These are phyloP conservation scores for Nannochloropsis salina DNA, from an alignment of 108 stramenopile species.

Conservation along the genomic window DNA sequence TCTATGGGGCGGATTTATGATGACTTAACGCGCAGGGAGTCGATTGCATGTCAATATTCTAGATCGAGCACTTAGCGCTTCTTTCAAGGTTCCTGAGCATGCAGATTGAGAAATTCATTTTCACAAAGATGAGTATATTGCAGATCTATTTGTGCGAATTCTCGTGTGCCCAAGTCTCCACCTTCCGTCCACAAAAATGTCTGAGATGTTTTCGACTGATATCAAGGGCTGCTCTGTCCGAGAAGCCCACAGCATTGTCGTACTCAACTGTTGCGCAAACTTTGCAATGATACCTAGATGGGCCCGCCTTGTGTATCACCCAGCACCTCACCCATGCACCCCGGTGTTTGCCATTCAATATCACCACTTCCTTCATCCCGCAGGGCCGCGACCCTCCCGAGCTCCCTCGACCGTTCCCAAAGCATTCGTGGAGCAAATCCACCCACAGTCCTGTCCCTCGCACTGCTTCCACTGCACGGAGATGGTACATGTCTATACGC, in stretches of 20 bases:
- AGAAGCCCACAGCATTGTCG: neutral
- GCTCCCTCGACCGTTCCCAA: neutral
- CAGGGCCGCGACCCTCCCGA: neutral
- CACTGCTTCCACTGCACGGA: conserved; percentile 9
- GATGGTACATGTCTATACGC: conserved; percentile 7
- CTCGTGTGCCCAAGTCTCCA: neutral
- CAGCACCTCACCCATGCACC: neutral
- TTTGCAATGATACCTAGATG: conserved; percentile 9
- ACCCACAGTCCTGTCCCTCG: neutral
- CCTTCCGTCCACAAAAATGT: conserved; percentile 10
- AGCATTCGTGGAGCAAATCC: conserved; percentile 17
- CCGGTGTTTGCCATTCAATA: neutral
- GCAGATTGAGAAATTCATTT: too few species aligned
- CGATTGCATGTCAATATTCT: too few species aligned
- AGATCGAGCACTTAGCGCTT: too few species aligned
- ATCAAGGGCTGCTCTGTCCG: neutral
- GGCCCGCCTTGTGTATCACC: conserved; percentile 19
- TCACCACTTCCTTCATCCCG: conserved; percentile 6
- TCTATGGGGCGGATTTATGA: too few species aligned
- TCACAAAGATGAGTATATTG: too few species aligned
- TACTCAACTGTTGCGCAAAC: neutral
- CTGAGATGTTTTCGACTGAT: neutral
- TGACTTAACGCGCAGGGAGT: too few species aligned
- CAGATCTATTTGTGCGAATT: too few species aligned
- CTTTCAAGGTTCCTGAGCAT: too few species aligned